phyloP scores from a whole-genome alignment of 352 stramenopile genomes.

The Globisporangium barbulae region DNA sequence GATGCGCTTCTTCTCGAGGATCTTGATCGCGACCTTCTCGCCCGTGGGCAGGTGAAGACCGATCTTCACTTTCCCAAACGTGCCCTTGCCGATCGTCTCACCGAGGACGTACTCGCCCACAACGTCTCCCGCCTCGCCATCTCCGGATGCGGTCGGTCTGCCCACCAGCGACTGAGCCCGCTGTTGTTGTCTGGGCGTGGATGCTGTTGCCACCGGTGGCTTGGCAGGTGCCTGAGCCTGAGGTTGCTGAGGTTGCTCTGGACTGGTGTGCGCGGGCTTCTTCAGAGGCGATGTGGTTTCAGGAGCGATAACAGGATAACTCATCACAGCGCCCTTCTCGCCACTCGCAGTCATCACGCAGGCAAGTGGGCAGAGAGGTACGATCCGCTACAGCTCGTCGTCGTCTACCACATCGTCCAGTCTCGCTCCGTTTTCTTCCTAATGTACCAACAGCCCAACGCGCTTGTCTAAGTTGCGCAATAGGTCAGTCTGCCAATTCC shows the following conservation, averaged over 20 bases:
- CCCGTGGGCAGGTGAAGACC: slow-evolving; percentile 86
- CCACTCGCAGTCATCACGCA: slow-evolving; percentile 11
- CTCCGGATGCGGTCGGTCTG: not conserved
- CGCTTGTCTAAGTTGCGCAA: slow-evolving; percentile 4
- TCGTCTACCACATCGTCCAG: not conserved
- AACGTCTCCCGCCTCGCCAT: slow-evolving; percentile 31
- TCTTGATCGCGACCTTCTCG: slow-evolving; percentile 91
- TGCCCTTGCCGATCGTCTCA: slow-evolving; percentile 91
- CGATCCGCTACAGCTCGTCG: not conserved
- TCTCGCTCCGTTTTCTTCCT: not conserved
- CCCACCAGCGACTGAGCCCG: not conserved
- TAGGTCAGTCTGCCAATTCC: slow-evolving; percentile 21
- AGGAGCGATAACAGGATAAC: slow-evolving; percentile 3
- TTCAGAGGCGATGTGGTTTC: slow-evolving; percentile 7
- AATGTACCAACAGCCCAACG: not conserved
- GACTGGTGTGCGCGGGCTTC: slow-evolving; percentile 8
- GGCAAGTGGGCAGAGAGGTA: not conserved
- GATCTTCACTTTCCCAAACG: slow-evolving; percentile 92
- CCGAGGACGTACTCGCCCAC: slow-evolving; percentile 90
- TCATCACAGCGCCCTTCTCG: slow-evolving; percentile 1
- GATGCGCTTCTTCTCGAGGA: slow-evolving; percentile 92
- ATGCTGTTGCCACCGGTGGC: not conserved
- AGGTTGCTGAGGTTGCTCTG: not conserved
- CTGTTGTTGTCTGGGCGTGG: not conserved
- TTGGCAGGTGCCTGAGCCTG: not conserved